Base-by-base conservation (phyloP, 352 stramenopile species). In the Thalassiosira ordinaria region DNA sequence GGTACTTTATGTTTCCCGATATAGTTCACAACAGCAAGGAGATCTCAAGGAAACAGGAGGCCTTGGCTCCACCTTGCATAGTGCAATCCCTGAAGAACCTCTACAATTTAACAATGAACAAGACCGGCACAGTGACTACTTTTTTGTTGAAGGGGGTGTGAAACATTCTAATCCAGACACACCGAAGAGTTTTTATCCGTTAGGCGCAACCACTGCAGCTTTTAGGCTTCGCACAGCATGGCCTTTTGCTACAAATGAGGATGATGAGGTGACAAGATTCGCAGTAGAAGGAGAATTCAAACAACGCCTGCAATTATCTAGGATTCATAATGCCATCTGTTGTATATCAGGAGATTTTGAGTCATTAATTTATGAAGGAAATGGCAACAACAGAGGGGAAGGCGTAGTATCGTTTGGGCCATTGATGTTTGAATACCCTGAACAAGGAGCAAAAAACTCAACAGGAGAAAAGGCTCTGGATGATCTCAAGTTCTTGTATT, bases 251-350 rank as follows among this genome's bases (percentile, higher is more conserved):
- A 22, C 57, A 63, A 37, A 46, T 51, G 80, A 88, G 4, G 61
- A 31, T 24, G 52, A 70, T 31, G 55, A 44, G n/a, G 62, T 80
- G 5, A 75, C 44, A 63, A 79, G 77, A 56, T 92, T 86, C 59
- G 71, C 75, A 14, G 71, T 93, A 47, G 63, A 92, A 31, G 91
- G 82, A 27, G 76, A 89, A 37, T 91, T 91, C 61, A 77, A 89
- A 11, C 86, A 93, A 57, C 73, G 84, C 11, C 27, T 22, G 26
- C 84, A 91, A 52, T 72, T 95, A 22, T 84, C 73, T 22, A 64
- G 75, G 44, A 70, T 95, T 14, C 85, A 93, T 37, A 95, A 95
- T 82, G 84, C 84, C 9, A 83, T 93, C 41, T 92, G 77, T 66
- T 93, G 87, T 47, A 41, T 95, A 14, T 74, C 78, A 13, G 79